Base-by-base conservation (phyloP, 768 basidiomycete genomes). In the Tylopilus subfusipes region DNA sequence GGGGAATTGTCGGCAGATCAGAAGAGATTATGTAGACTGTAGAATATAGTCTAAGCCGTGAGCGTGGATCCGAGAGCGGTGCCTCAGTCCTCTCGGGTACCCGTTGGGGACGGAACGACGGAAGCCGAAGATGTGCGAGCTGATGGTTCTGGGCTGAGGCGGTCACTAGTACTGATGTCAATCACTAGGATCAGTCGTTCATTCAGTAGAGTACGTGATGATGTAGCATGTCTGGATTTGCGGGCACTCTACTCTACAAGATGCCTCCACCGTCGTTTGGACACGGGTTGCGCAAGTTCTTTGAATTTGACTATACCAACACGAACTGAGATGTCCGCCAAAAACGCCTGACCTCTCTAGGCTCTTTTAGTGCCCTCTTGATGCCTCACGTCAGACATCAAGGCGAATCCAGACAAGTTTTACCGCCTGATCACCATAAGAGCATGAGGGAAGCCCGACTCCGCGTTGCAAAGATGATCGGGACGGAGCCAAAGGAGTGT, bases 321-420 rank as follows among this genome's bases (percentile, higher is more conserved):
- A n/a, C n/a, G n/a, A n/a, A n/a, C n/a, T n/a, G 7, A 27, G 25
- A 27, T 7, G 25, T 27, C 25, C 25, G 25, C 25, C 25, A 3
- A 13, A 34, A 27, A 8, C 2, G n/a, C 48, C 42, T 43, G 46
- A 48, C 31, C n/a, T 8, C 11, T 12, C 16, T 83, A 81, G 81
- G 9, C 25, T 78, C 82, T 0, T 83, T 76, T 61, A 81, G 81
- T 8, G 75, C 78, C 7, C 65, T 79, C 10, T 81, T 81, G 0
- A 65, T 62, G 16, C 77, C 49, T 51, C 42, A 54, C 40, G 34
- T 30, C 42, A 13, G n/a, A 43, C 2, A 42, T 76, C 45, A 82
- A 83, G 56, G 63, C 67, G 4, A 80, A 78, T 49, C 78, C 81
- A 0, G 82, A 83, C 54, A 68, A 70, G 7, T 82, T 82, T 63